Evolutionary conservation across 108 stramenopile genomes (phyloP), one percentile per base, ranked within the genome.

Genomic region (Fragilaria crotonensis): DNA sequence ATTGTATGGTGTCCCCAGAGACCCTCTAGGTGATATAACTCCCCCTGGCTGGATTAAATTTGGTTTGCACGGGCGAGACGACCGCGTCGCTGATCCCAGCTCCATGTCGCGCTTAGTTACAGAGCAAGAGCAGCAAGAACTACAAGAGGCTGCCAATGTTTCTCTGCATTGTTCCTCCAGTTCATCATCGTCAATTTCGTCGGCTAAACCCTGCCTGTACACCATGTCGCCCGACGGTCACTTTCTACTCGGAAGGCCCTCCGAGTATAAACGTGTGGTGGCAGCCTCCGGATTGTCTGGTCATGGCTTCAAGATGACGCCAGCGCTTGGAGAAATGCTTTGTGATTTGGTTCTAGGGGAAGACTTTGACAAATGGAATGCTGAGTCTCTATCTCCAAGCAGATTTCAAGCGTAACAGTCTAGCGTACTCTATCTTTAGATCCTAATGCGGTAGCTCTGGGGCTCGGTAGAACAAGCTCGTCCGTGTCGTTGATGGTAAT

Each of bases 241-340:
- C 63, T 77, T 72, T 50, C 18, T 77, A 7, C 21, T 77, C 19
- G 76, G 63, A 32, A 26, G 27, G 1, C 69, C 66, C 53, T 14
- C 22, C 17, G 65, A 45, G 18, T 57, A 41, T 23, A 30, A 21
- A 0, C 25, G 41, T 30, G 46, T 66, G 4, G 64, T 48, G 4
- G 62, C 45, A 2, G 64, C 54, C 25, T 60, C 76, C 26, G 76
- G 71, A 9, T 47, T 72, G 29, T 77, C 71, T 1, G 76, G 76
- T 0, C 76, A 77, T 61, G 76, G 63, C 9, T 77, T 77, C 52
- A 77, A 77, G 48, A 68, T 73, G 72, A 64, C 68, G 31, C 76
- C 76, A 19, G 76, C 70, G 9, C 60, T 77, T 5, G 76, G 76
- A 22, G 49, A 67, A 57, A 64, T 68, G 44, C 5, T 73, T 52